Evolutionary conservation across 2,329 filamentous ascomycete genomes (phyloP).

Genomic region (Leptographium radiaticola): DNA sequence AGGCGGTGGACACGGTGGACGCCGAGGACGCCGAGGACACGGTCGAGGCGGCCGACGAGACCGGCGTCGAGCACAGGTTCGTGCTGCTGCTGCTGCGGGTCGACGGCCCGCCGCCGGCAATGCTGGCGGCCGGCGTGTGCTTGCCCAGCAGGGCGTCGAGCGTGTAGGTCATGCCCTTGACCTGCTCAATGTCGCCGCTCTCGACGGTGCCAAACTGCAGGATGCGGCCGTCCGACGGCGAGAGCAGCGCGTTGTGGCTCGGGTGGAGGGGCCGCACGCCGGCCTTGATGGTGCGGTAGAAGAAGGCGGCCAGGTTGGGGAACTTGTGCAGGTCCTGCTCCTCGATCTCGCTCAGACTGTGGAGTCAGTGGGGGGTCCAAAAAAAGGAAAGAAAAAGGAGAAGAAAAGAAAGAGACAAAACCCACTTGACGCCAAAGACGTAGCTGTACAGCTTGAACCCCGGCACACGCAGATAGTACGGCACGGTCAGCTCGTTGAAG

Average conservation of each 20-base stretch:
- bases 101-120: slow-evolving; percentile 28
- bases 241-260: slow-evolving; percentile 65
- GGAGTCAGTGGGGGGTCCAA: neutral
- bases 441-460: slow-evolving; percentile 87
- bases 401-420: neutral
- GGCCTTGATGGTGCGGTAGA: slow-evolving; percentile 89
- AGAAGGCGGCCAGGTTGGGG: slow-evolving; percentile 90
- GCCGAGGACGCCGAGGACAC: neutral
- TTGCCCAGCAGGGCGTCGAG: slow-evolving; percentile 82
- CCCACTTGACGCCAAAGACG: slow-evolving; percentile 72
- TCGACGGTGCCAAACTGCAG: slow-evolving; percentile 88
- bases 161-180: slow-evolving; percentile 97
- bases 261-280: slow-evolving; percentile 76
- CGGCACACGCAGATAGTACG: slow-evolving; percentile 75
- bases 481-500: slow-evolving; percentile 82
- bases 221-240: slow-evolving; percentile 80
- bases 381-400: neutral
- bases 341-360: slow-evolving; percentile 67
- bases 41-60: neutral
- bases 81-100: slow-evolving; percentile 2
- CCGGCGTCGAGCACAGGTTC: neutral
- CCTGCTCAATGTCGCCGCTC: slow-evolving; percentile 90
- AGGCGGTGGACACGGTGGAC: too few relatives aligned
- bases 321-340: slow-evolving; percentile 83
- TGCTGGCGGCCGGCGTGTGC: slow-evolving; percentile 40